Conservation (phyloP, 2,329 filamentous ascomycete species). For the Chalaropsis ovoidea region DNA sequence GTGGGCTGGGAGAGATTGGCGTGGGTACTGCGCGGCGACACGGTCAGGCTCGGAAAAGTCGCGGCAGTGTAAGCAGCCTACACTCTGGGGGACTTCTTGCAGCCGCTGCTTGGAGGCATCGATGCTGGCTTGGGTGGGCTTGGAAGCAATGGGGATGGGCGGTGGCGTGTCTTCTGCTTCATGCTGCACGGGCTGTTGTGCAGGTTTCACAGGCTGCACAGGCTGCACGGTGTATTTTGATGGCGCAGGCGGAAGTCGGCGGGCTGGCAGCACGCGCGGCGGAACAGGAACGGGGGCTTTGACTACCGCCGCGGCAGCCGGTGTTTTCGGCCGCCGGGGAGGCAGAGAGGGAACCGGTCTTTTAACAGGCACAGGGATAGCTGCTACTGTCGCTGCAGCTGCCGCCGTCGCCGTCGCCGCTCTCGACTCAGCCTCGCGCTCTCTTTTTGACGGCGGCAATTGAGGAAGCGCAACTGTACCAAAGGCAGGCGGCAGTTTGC, state of each 20-base stretch:
- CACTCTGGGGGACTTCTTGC: slow-evolving; percentile 38
- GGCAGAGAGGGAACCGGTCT: slow-evolving; percentile 14
- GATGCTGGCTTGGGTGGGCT: slow-evolving; percentile 41
- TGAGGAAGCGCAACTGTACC: slow-evolving; percentile 49
- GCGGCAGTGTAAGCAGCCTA: slow-evolving; percentile 66
- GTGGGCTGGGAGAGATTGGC: slow-evolving; percentile 54
- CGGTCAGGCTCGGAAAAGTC: slow-evolving; percentile 76
- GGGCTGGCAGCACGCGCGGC: slow-evolving; percentile 26
- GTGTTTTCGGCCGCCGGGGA: neutral
- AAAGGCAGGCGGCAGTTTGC: slow-evolving; percentile 47
- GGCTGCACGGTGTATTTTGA: neutral
- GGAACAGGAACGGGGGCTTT: slow-evolving; percentile 26
- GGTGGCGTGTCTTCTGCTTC: slow-evolving; percentile 38
- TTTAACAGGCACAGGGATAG: slow-evolving; percentile 15
- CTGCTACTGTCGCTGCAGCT: neutral
- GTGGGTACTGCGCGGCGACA: slow-evolving; percentile 67
- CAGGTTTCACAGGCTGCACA: neutral
- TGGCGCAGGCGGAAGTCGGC: slow-evolving; percentile 36
- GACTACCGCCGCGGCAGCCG: neutral
- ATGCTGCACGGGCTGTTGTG: neutral
- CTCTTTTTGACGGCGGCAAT: slow-evolving; percentile 46
- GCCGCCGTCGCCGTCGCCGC: slow-evolving; percentile 33
- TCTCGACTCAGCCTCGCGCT: slow-evolving; percentile 41
- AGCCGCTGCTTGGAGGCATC: neutral
- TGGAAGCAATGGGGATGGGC: slow-evolving; percentile 43